phyloP scores from a whole-genome alignment of 2,329 filamentous ascomycete species.

The Fusarium marasasianum region DNA sequence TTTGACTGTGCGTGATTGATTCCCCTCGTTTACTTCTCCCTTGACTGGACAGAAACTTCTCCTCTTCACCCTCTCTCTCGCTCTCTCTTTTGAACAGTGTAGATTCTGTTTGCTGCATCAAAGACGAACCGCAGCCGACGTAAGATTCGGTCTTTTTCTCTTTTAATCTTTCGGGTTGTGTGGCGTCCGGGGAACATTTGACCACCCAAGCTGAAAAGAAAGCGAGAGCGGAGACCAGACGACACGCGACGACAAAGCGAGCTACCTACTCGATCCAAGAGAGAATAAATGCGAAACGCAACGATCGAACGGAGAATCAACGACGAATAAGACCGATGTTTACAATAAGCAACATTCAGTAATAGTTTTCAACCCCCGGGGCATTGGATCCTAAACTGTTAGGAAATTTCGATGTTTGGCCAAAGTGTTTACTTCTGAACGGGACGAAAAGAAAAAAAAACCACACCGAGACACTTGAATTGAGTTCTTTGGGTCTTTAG shows the following conservation, averaged over 20 bases:
- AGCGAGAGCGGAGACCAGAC: constrained; percentile 20
- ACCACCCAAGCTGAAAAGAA: constrained; percentile 13
- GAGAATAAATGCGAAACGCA: constrained; percentile 16
- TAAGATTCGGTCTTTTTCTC: constrained; percentile 5
- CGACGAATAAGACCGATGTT: constrained; percentile 9
- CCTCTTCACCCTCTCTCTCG: constrained; percentile 18
- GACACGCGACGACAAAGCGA: constrained; percentile 16
- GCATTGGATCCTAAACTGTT: constrained; percentile 3
- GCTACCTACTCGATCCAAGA: neutral
- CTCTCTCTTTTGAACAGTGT: neutral
- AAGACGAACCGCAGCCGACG: neutral
- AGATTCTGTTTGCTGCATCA: constrained; percentile 5
- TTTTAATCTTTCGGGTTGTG: constrained; percentile 8
- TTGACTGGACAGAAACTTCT: constrained; percentile 8
- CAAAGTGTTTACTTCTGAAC: constrained; percentile 17
- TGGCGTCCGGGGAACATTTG: constrained; percentile 13
- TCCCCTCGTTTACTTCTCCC: constrained; percentile 27
- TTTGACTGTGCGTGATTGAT: constrained; percentile 19
- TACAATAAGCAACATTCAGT: constrained; percentile 2
- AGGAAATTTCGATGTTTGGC: constrained; percentile 20
- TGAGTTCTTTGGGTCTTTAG: constrained; percentile 11
- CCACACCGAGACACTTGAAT: neutral
- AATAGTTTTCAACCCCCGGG: constrained; percentile 19
- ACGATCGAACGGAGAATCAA: constrained; percentile 8
- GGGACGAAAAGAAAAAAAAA: neutral